Evolutionary conservation across 371 early-diverging fungal species (phyloP), one percentile per base, ranked within the genome.

Genomic region (Rhizopus microsporus): DNA sequence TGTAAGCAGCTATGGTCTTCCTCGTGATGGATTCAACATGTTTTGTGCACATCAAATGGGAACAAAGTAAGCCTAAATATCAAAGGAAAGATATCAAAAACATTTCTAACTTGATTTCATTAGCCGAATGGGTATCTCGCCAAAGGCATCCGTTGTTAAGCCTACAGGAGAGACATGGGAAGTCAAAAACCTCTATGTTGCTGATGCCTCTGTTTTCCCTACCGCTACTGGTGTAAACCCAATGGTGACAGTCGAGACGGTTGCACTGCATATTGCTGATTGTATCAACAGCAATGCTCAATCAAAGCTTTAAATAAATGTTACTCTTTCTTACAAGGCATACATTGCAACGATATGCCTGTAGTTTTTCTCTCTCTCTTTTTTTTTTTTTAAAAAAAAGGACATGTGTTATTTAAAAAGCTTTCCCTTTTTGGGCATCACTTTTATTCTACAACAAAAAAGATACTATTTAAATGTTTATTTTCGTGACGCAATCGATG

Each of bases 81-180:
- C 38, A 55, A 44, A 44, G 43, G 38, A 35, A 57, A 15, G 38
- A 54, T 49, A 15, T 16, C 35, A 7, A 33, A 33, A 33, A 8
- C 32, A 32, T 49, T 10, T 31, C 13, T 23, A 23, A 32, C 54
- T 52, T 29, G 2, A 35, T 17, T 44, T 17, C 47, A 31, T 31
- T 46, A 83, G 85, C 58, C 82, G 90, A 8, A 88, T 93, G 90
- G 88, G 85, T 12, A 65, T 67, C 17, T 69, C 75, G 34, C 80
- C 88, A 45, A 66, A 68, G 39, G 56, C 56, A 0, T 85, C 88
- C 6, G 93, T 77, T 13, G 72, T 83, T 8, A 84, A 88, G 51
- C 89, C 90, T 3, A 81, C 77, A 0, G 93, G 93, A 3, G 84
- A 89, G 60, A 83, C 86, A 5, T 91, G 86, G 85, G 93, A 90